These are phyloP conservation scores for Globisporangium rhizosaccharum DNA, from an alignment of 352 stramenopile species.

Conservation along the genomic window DNA sequence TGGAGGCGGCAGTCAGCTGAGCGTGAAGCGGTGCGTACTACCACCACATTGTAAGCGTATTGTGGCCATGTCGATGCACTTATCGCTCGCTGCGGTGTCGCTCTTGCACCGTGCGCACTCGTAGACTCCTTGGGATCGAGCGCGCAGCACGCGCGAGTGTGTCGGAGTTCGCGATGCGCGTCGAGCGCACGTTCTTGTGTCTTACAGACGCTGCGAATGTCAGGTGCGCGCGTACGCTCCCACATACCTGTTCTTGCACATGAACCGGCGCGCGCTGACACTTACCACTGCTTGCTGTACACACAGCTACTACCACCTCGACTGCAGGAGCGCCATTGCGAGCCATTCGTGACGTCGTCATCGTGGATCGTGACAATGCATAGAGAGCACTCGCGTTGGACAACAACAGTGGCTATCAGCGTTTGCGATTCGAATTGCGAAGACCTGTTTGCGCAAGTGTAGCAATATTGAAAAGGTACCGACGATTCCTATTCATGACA, in stretches of 20 bases:
- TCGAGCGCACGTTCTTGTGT: conserved; percentile 33
- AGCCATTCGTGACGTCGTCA: not conserved
- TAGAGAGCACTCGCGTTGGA: too few relatives aligned
- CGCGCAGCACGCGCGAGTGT: conserved; percentile 20
- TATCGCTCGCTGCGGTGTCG: not conserved
- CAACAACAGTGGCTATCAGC: too few relatives aligned
- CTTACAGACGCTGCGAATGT: conserved; percentile 43
- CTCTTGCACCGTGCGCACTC: not conserved
- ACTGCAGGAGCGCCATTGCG: conserved; percentile 6
- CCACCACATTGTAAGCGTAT: not conserved
- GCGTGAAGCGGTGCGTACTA: conserved; percentile 28
- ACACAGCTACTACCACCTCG: conserved; percentile 42
- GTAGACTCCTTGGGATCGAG: conserved; percentile 34
- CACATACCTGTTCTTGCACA: not conserved
- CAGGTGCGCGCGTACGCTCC: conserved; percentile 23
- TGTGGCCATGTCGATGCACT: not conserved
- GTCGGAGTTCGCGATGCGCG: not conserved
- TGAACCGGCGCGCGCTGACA: not conserved
- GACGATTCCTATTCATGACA: too few relatives aligned
- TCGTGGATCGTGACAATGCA: not conserved
- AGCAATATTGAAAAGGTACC: not conserved
- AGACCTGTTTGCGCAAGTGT: too few relatives aligned
- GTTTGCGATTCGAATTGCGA: too few relatives aligned
- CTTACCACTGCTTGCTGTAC: not conserved
- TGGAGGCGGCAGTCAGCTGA: conserved; percentile 14